phyloP scores from a whole-genome alignment of 225 moss, liverwort and hornwort genomes.

The Climacium dendroides region DNA sequence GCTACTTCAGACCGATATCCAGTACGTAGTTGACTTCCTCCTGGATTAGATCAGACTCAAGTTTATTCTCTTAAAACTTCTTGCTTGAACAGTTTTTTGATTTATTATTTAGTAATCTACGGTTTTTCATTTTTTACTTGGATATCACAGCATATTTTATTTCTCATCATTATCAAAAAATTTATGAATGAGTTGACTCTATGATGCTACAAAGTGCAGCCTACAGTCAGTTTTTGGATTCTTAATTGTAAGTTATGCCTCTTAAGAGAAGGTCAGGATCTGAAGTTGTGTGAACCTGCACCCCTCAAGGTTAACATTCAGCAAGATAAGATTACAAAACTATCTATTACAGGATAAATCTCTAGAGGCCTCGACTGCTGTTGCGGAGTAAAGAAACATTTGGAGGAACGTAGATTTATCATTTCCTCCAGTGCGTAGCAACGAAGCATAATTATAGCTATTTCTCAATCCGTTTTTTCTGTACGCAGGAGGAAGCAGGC shows the following conservation, averaged over 20 bases:
- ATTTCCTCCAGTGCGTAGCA: not conserved
- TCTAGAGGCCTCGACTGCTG: not conserved
- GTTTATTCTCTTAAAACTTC: not conserved
- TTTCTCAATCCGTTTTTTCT: not conserved
- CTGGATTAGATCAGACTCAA: not conserved
- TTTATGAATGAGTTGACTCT: not conserved
- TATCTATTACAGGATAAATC: not conserved
- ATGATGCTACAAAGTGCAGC: not conserved
- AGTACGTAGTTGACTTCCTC: conserved; percentile 12
- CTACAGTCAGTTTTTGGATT: not conserved
- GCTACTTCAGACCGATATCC: conserved; percentile 5
- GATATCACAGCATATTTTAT: not conserved
- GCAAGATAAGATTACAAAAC: not conserved
- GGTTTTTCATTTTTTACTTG: not conserved
- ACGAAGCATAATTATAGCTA: not conserved
- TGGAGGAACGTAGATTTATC: not conserved
- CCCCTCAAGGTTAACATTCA: not conserved
- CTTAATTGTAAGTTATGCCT: not conserved
- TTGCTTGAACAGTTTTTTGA: not conserved
- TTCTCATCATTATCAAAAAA: not conserved
- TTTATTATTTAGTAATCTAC: not conserved
- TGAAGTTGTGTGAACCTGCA: not conserved
- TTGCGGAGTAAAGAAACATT: not conserved
- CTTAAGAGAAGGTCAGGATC: not conserved
- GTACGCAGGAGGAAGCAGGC: conserved; percentile 44